Conservation (phyloP, 2,329 filamentous ascomycete species). For the Epichloe hybrida region DNA sequence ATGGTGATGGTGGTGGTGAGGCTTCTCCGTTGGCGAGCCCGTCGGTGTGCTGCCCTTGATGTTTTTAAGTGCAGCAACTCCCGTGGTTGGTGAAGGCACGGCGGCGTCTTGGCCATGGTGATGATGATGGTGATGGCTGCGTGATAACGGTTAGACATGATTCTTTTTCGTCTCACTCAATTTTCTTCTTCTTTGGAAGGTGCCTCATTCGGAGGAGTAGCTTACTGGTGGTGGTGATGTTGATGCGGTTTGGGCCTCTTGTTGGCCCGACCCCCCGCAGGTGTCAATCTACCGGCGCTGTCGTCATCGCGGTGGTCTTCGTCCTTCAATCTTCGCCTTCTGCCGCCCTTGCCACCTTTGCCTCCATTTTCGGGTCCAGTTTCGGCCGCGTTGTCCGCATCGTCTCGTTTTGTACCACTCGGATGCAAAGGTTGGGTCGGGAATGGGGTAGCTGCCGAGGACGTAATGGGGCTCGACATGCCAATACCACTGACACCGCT, state of each 20-base stretch:
- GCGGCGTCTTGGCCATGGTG: conserved; percentile 38
- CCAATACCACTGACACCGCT: conserved; percentile 39
- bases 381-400: conserved; percentile 32
- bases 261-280: conserved; percentile 38
- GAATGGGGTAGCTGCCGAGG: conserved; percentile 27
- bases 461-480: conserved; percentile 36
- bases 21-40: conserved; percentile 31
- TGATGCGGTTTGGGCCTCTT: conserved; percentile 56
- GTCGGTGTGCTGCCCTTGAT: conserved; percentile 32
- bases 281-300: conserved; percentile 47
- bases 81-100: conserved; percentile 27
- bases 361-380: conserved; percentile 24
- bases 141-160: conserved; percentile 9
- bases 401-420: conserved; percentile 37
- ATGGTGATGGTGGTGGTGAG: conserved; percentile 32
- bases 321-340: conserved; percentile 62
- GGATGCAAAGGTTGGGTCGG: conserved; percentile 12
- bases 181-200: background rate
- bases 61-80: conserved; percentile 33
- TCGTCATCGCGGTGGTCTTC: conserved; percentile 60
- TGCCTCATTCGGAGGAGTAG: conserved; percentile 8
- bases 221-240: conserved; percentile 56
- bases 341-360: conserved; percentile 32
- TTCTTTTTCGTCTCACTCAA: background rate
- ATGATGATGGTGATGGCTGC: conserved; percentile 42